Conservation (phyloP, 148 eudicot species). For the Vaccinium myrtillus region DNA sequence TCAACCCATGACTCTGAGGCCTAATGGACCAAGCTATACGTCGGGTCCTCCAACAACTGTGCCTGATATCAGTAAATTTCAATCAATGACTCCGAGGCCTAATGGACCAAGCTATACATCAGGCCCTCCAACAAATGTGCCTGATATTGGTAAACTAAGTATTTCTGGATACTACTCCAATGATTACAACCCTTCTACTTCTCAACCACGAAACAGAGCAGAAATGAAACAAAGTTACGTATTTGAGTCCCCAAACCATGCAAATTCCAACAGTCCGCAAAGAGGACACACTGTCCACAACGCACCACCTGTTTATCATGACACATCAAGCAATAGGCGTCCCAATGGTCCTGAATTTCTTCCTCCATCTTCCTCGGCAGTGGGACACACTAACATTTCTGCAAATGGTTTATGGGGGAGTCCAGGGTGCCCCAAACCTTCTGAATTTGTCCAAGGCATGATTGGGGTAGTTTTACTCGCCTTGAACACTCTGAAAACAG, state of each 20-base stretch:
- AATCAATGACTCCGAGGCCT: slow-evolving; percentile 37
- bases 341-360: slow-evolving; percentile 32
- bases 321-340: slow-evolving; percentile 27
- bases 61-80: slow-evolving; percentile 51
- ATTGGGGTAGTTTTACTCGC: slow-evolving; percentile 75
- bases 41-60: slow-evolving; percentile 30
- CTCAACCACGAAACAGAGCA: slow-evolving; percentile 40
- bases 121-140: slow-evolving; percentile 33
- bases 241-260: slow-evolving; percentile 30
- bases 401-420: slow-evolving; percentile 39
- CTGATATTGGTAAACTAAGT: slow-evolving; percentile 49
- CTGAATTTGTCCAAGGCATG: slow-evolving; percentile 74
- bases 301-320: slow-evolving; percentile 31
- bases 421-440: slow-evolving; percentile 51
- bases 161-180: slow-evolving; percentile 44
- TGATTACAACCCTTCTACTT: slow-evolving; percentile 29
- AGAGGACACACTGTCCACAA: slow-evolving; percentile 37
- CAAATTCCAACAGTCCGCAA: slow-evolving; percentile 33
- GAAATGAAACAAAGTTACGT: slow-evolving; percentile 29
- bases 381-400: slow-evolving; percentile 25
- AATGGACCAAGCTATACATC: slow-evolving; percentile 36
- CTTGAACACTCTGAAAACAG: slow-evolving; percentile 73
- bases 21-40: slow-evolving; percentile 37
- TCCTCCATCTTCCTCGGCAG: slow-evolving; percentile 32
- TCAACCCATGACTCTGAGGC: slow-evolving; percentile 35